These are phyloP conservation scores for Xylaria sp. DNA, from an alignment of 2,329 filamentous ascomycete species.

Conservation along the genomic window DNA sequence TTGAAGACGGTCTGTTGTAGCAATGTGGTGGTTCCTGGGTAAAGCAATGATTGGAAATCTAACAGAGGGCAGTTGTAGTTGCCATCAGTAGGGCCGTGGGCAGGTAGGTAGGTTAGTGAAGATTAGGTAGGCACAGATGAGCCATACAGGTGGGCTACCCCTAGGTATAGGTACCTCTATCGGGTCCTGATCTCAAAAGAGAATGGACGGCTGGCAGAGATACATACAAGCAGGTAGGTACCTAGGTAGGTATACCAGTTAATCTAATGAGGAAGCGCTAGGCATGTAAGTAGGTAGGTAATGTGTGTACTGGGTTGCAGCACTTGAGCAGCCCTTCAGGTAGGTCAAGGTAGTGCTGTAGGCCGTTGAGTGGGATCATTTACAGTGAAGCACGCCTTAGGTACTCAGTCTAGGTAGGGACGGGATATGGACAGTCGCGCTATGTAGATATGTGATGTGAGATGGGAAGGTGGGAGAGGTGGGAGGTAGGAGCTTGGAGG, in stretches of 20 bases:
- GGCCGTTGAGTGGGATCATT: background rate
- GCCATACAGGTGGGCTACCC: background rate
- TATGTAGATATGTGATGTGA: no score
- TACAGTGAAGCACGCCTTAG: background rate
- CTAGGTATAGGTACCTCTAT: background rate
- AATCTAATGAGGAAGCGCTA: background rate
- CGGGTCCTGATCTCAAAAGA: slow-evolving; percentile 1
- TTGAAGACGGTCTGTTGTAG: slow-evolving; percentile 25
- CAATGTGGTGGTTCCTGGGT: slow-evolving; percentile 9
- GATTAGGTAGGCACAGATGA: background rate
- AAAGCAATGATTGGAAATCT: slow-evolving; percentile 29
- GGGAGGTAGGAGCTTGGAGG: slow-evolving; percentile 30
- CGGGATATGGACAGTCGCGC: no score
- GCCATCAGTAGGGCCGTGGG: background rate
- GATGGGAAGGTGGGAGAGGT: background rate
- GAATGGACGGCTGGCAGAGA: background rate
- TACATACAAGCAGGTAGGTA: background rate
- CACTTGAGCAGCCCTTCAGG: background rate
- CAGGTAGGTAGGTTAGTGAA: slow-evolving; percentile 10
- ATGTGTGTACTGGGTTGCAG: background rate
- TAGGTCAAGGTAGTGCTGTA: no score
- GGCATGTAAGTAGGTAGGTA: background rate
- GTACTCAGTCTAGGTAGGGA: no score
- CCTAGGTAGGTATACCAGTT: background rate
- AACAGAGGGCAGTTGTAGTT: background rate